phyloP scores from a whole-genome alignment of 1,284 basidiomycete genomes.

The Xerocomus nothofagi region DNA sequence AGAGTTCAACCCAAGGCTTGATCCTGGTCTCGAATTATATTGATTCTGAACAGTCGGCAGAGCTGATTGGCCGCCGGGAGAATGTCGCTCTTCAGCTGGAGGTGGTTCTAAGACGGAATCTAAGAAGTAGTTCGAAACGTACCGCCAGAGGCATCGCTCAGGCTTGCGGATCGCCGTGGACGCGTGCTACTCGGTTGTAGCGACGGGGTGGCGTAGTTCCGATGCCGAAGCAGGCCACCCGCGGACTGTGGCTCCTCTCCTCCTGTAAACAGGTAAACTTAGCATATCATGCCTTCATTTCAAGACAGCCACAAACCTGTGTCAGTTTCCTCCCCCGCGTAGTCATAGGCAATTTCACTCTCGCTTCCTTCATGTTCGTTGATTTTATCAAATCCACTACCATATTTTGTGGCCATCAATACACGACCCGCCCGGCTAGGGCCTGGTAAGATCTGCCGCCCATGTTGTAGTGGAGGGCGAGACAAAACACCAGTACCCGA shows the following conservation, averaged over 20 bases:
- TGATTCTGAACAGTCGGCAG: slow-evolving; percentile 38
- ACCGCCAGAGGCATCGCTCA: slow-evolving; percentile 59
- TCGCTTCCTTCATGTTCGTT: slow-evolving; percentile 37
- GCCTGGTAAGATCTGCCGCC: slow-evolving; percentile 39
- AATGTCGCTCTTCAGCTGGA: slow-evolving; percentile 28
- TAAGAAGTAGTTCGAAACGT: slow-evolving; percentile 23
- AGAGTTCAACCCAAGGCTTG: slow-evolving; percentile 46
- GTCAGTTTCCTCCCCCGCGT: slow-evolving; percentile 34
- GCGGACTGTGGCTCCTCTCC: slow-evolving; percentile 29
- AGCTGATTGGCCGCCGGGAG: slow-evolving; percentile 32
- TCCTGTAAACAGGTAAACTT: slow-evolving; percentile 15
- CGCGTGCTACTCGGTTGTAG: slow-evolving; percentile 38
- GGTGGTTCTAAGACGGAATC: slow-evolving; percentile 6
- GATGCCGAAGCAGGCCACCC: slow-evolving; percentile 29
- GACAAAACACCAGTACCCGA: slow-evolving; percentile 20
- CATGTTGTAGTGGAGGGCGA: slow-evolving; percentile 32
- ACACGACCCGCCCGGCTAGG: slow-evolving; percentile 38
- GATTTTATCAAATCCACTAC: slow-evolving; percentile 36
- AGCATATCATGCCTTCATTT: slow-evolving; percentile 1
- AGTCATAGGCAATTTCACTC: slow-evolving; percentile 29
- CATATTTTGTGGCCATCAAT: slow-evolving; percentile 37
- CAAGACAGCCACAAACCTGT: slow-evolving; percentile 26
- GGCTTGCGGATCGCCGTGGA: slow-evolving; percentile 65
- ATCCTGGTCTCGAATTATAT: slow-evolving; percentile 49
- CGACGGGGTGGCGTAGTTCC: slow-evolving; percentile 27